Evolutionary conservation across 495 filamentous ascomycete genomes (phyloP).

Genomic region (Penicillium diatomitis): DNA sequence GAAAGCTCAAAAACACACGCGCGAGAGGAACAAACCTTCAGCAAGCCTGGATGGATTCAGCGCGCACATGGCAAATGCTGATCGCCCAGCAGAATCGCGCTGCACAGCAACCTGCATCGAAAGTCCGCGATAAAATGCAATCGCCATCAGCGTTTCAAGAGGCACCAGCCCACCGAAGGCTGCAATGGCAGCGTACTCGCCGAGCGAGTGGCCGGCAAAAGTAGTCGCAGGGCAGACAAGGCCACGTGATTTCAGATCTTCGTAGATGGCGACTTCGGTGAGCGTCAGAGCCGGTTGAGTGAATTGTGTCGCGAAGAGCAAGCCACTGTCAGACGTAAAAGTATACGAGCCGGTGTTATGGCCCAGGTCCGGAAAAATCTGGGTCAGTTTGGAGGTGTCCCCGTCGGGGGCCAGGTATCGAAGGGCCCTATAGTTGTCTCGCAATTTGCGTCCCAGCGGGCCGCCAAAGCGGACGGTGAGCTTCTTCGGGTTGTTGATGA

Average conservation of each 20-base stretch:
- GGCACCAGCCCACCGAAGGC: constrained; percentile 20
- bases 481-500: constrained; percentile 29
- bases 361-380: background rate
- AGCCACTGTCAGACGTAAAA: constrained; percentile 7
- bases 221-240: constrained; percentile 14
- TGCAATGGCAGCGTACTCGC: constrained; percentile 30
- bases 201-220: constrained; percentile 37
- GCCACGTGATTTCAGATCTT: constrained; percentile 20
- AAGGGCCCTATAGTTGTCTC: constrained; percentile 24
- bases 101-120: constrained; percentile 31
- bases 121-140: constrained; percentile 37
- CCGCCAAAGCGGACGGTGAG: constrained; percentile 36
- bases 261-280: constrained; percentile 26
- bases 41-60: constrained; percentile 29
- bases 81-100: constrained; percentile 17
- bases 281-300: constrained; percentile 32
- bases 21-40: constrained; percentile 7
- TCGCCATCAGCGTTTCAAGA: constrained; percentile 13
- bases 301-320: constrained; percentile 34
- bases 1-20: background rate
- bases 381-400: background rate
- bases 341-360: background rate
- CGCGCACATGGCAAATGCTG: constrained; percentile 32
- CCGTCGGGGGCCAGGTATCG: background rate
- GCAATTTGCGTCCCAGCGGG: constrained; percentile 20